Evolutionary conservation across 2,329 filamentous ascomycete genomes (phyloP).

Genomic region (Lecanicillium sp.): DNA sequence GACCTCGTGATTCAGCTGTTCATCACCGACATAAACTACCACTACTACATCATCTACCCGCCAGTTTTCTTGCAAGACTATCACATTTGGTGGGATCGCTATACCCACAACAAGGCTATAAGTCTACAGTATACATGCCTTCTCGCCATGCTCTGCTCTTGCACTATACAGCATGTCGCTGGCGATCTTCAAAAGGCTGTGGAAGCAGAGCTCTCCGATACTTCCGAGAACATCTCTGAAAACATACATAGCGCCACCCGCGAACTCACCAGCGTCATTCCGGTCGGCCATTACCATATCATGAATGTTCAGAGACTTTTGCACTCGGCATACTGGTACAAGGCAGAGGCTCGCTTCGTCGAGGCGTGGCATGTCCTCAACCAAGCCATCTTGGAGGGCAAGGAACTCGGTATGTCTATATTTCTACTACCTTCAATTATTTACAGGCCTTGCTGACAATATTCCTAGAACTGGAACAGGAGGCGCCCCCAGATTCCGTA

Average conservation of each 20-base stretch:
- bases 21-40: slow-evolving; percentile 21
- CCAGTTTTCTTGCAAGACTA: slow-evolving; percentile 20
- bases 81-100: slow-evolving; percentile 21
- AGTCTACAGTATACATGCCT: slow-evolving; percentile 22
- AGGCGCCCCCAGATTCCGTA: slow-evolving; percentile 12
- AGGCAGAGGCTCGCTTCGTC: slow-evolving; percentile 21
- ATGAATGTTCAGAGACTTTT: slow-evolving; percentile 21
- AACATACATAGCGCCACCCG: slow-evolving; percentile 16
- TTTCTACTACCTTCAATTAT: not conserved
- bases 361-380: slow-evolving; percentile 24
- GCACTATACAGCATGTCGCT: slow-evolving; percentile 20
- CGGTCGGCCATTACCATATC: slow-evolving; percentile 19
- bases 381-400: slow-evolving; percentile 21
- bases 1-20: slow-evolving; percentile 21
- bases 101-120: slow-evolving; percentile 12
- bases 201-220: slow-evolving; percentile 13
- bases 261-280: slow-evolving; percentile 18
- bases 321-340: slow-evolving; percentile 25
- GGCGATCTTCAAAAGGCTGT: slow-evolving; percentile 14
- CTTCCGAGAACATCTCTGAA: slow-evolving; percentile 15
- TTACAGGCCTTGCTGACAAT: slow-evolving; percentile 8
- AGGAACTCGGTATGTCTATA: slow-evolving; percentile 17
- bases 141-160: slow-evolving; percentile 20
- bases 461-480: slow-evolving; percentile 15
- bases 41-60: slow-evolving; percentile 26